Evolutionary conservation across 257 asterid species (phyloP).

Genomic region (Echium plantagineum): DNA sequence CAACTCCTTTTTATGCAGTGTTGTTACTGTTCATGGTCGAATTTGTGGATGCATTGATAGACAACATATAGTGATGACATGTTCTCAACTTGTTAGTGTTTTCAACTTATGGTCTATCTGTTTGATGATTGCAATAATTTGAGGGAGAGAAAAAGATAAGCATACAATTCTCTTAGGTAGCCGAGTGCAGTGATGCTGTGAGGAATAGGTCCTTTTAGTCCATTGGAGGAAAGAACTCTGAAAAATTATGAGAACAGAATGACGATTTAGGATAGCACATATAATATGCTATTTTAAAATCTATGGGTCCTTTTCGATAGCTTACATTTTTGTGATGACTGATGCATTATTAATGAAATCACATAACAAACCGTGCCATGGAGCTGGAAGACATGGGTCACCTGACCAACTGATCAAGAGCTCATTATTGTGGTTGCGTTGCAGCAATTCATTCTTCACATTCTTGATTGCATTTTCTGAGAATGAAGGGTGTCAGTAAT

Average conservation of each 20-base stretch:
- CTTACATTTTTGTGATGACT: slow-evolving; percentile 42
- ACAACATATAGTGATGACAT: background rate
- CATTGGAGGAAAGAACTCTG: slow-evolving; percentile 44
- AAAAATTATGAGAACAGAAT: background rate
- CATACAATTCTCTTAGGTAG: slow-evolving; percentile 53
- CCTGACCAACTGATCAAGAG: slow-evolving; percentile 45
- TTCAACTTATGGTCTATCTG: background rate
- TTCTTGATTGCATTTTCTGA: slow-evolving; percentile 32
- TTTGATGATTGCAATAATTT: too few relatives aligned
- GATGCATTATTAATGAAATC: slow-evolving; percentile 24
- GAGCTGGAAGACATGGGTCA: slow-evolving; percentile 64
- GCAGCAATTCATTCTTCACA: slow-evolving; percentile 48
- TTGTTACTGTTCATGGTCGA: too few relatives aligned
- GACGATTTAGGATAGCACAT: background rate
- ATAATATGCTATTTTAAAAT: too few relatives aligned
- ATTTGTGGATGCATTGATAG: background rate
- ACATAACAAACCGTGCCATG: slow-evolving; percentile 59
- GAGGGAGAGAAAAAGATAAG: background rate
- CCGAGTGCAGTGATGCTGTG: slow-evolving; percentile 36
- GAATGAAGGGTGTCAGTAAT: background rate
- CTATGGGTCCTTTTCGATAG: background rate
- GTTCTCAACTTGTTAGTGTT: background rate
- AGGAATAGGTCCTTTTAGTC: slow-evolving; percentile 43
- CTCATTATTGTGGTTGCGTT: slow-evolving; percentile 36
- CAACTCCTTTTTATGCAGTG: too few relatives aligned